A percentile compares a stretch with the other conserved stretches of the same genome.
phyloP scores from a whole-genome alignment of 139 green algal genomes.

The Coelastrella sp. region DNA sequence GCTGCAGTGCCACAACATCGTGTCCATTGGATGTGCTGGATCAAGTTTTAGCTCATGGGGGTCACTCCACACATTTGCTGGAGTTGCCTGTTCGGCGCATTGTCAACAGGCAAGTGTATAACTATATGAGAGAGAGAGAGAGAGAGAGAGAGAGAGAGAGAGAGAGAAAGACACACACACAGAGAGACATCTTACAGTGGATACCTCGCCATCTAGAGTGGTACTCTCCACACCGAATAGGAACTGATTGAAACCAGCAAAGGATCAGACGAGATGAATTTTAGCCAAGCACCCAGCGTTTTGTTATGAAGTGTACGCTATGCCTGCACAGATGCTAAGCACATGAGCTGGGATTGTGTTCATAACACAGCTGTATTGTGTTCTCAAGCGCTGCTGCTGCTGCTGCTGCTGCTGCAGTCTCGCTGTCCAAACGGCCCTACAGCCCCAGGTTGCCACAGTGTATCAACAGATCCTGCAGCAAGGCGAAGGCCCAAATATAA shows the following conservation, averaged over 20 bases:
- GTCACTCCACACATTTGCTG: background rate
- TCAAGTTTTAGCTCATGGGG: background rate
- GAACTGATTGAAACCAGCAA: too few species aligned
- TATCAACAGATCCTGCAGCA: constrained; percentile 37
- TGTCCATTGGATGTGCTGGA: background rate
- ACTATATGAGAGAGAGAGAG: too few species aligned
- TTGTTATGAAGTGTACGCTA: background rate
- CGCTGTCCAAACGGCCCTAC: constrained; percentile 11
- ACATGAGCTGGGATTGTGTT: background rate
- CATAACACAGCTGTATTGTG: background rate
- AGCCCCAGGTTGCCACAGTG: background rate
- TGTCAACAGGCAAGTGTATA: constrained; percentile 26
- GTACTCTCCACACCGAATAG: too few species aligned
- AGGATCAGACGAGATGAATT: too few species aligned
- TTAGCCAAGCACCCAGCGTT: too few species aligned
- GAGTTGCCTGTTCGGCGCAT: constrained; percentile 27
- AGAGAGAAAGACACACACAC: background rate
- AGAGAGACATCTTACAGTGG: background rate
- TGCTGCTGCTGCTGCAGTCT: constrained; percentile 5
- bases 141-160: too few species aligned
- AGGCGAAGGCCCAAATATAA: constrained; percentile 2
- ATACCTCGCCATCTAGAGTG: too few species aligned
- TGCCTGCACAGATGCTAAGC: background rate
- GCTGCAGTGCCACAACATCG: background rate
- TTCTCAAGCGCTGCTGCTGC: background rate